Base-by-base conservation (phyloP, 108 stramenopile species). In the Nitzschia palea region DNA sequence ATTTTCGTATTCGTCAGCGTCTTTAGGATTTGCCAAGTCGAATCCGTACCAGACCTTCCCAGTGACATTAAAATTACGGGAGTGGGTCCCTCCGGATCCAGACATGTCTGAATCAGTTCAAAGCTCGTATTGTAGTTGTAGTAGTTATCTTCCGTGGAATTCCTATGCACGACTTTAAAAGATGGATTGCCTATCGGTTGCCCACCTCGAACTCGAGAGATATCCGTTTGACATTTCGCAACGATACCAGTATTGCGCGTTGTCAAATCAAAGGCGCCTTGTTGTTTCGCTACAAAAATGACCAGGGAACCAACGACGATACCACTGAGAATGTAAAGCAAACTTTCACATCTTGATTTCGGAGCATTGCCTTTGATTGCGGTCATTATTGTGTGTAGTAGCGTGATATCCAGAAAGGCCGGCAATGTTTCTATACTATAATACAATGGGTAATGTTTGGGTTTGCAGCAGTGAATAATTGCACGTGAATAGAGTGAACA, bases 31-130 rank as follows among this genome's bases (percentile, higher is more conserved):
- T 60, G 40, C 59, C 59, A 60, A 40, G 59, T 60, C 40, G 59
- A 60, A 42, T 60, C 59, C 20, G 59, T 60, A 18, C 59, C 59
- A n/a, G 59, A 60, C 20, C 59, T 36, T 12, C 59, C 59, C 20
- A 60, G 31, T 8, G 59, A 60, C 59, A 60, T 60, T 36, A 60
- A n/a, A 42, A 40, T 25, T 10, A 60, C 59, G 2, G 59, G 59
- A 22, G 25, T 40, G n/a, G 59, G 59, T 25, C 59, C 59, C 1
- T 60, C 59, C 6, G 59, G 59, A 40, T 60, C 59, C 59, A 60
- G 25, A 43, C 59, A 60, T 14, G 59, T 26, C 15, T 60, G 10
- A 32, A 60, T 48, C 18, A 20, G 22, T 4, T 12, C 4, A 18
- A 48, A 48, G 4, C 4, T 18, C 22, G 47, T 20, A 20, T 18